Evolutionary conservation across 2,329 filamentous ascomycete species (phyloP).

Genomic region (Fusarium acutatum): DNA sequence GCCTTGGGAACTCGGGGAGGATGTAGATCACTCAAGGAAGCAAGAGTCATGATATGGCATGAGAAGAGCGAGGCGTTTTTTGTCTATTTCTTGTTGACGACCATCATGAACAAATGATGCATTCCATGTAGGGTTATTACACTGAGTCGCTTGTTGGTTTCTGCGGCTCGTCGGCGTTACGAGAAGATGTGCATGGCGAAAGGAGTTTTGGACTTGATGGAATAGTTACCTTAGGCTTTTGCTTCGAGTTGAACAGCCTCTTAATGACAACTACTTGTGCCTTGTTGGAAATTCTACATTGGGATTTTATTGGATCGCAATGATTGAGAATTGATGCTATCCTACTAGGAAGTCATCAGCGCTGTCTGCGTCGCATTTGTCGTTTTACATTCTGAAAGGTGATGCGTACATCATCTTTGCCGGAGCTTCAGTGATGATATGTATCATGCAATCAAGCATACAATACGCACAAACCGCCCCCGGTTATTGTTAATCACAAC

Average conservation of each 20-base stretch:
- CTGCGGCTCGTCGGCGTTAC: constrained; percentile 32
- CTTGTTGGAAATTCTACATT: neutral
- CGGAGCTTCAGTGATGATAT: neutral
- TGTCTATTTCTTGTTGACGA: constrained; percentile 33
- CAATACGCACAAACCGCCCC: neutral
- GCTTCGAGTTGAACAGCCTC: constrained; percentile 12
- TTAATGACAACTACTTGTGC: constrained; percentile 16
- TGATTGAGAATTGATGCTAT: neutral
- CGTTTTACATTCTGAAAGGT: neutral
- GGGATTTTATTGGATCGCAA: neutral
- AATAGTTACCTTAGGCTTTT: constrained; percentile 5
- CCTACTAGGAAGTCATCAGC: neutral
- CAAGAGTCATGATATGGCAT: constrained; percentile 25
- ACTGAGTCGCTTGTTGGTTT: constrained; percentile 32
- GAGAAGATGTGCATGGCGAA: constrained; percentile 35
- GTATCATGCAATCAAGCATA: neutral
- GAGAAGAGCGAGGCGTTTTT: constrained; percentile 37
- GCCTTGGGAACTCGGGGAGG: constrained; percentile 62
- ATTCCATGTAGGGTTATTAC: constrained; percentile 36
- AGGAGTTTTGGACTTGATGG: constrained; percentile 19
- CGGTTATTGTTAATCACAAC: neutral
- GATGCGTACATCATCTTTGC: neutral
- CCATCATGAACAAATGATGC: constrained; percentile 40
- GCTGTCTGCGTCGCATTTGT: neutral
- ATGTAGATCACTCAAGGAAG: constrained; percentile 54